Percentiles rank a stretch among this genome's conserved stretches.
phyloP scores from a whole-genome alignment of 805 yeast species.

The Nakazawaea anatomiae region DNA sequence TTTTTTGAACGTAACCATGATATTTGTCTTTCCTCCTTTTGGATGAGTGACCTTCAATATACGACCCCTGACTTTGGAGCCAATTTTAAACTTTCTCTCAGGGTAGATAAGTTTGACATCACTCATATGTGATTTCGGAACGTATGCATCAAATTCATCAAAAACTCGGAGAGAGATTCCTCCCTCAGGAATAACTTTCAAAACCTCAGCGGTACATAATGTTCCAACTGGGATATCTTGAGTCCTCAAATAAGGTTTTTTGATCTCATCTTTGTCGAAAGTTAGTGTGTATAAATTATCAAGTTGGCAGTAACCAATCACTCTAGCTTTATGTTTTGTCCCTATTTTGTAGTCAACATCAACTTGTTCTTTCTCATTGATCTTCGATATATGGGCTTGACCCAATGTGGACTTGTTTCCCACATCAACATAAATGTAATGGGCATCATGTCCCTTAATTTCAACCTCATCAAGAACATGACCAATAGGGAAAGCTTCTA shows the following conservation, averaged over 20 bases:
- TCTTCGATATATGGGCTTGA: slow-evolving; percentile 72
- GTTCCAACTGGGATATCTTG: slow-evolving; percentile 78
- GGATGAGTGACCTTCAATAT: slow-evolving; percentile 44
- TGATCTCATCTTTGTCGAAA: slow-evolving; percentile 57
- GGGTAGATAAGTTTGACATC: slow-evolving; percentile 84
- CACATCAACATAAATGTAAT: slow-evolving; percentile 50
- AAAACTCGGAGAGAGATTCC: slow-evolving; percentile 68
- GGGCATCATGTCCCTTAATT: slow-evolving; percentile 53
- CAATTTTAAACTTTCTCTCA: slow-evolving; percentile 85
- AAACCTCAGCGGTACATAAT: slow-evolving; percentile 47
- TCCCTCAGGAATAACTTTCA: slow-evolving; percentile 48
- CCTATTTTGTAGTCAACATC: slow-evolving; percentile 53
- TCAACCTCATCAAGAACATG: slow-evolving; percentile 53
- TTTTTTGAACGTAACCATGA: slow-evolving; percentile 74
- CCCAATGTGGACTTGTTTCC: slow-evolving; percentile 53
- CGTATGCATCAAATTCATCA: slow-evolving; percentile 67
- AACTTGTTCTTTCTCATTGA: slow-evolving; percentile 41
- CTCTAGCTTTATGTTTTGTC: slow-evolving; percentile 69
- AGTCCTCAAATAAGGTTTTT: slow-evolving; percentile 58
- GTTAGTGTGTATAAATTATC: slow-evolving; percentile 69
- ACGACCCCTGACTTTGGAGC: slow-evolving; percentile 74
- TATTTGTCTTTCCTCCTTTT: slow-evolving; percentile 36
- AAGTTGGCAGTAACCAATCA: slow-evolving; percentile 58
- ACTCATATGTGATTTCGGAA: slow-evolving; percentile 69
- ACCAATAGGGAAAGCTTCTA: slow-evolving; percentile 78